phyloP scores from a whole-genome alignment of 176 grass and related monocot species.

The Oryza glumipatula region DNA sequence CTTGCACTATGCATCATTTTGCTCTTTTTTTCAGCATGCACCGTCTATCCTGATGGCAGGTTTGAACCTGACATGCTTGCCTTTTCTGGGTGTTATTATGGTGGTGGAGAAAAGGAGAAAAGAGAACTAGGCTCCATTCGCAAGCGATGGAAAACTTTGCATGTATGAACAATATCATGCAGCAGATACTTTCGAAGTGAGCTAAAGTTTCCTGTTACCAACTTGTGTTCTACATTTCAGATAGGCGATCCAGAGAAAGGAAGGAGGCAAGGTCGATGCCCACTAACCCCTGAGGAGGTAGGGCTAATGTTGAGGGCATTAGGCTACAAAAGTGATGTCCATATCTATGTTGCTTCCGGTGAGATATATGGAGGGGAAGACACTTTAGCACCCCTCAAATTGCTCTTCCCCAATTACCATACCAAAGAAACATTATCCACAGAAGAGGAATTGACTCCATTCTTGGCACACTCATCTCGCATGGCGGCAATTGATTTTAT shows the following conservation, averaged over 20 bases:
- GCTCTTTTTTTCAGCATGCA: conserved; percentile 24
- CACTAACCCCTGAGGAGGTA: conserved; percentile 88
- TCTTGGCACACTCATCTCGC: conserved; percentile 67
- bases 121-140: conserved; percentile 75
- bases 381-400: conserved; percentile 71
- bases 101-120: conserved; percentile 93
- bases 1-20: neutral
- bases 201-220: conserved; percentile 29
- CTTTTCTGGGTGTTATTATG: conserved; percentile 97
- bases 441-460: conserved; percentile 66
- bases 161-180: conserved; percentile 47
- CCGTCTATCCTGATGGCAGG: conserved; percentile 50
- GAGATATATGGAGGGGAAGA: conserved; percentile 88
- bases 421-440: conserved; percentile 80
- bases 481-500: conserved; percentile 97
- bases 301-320: conserved; percentile 80
- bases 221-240: conserved; percentile 33
- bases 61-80: conserved; percentile 98
- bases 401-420: conserved; percentile 87
- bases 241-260: conserved; percentile 53
- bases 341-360: conserved; percentile 93
- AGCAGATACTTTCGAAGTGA: conserved; percentile 14
- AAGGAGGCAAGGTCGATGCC: conserved; percentile 77
- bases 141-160: conserved; percentile 86
- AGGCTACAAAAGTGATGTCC: conserved; percentile 63